Evolutionary conservation across 1,284 basidiomycete genomes (phyloP), one percentile per base, ranked within the genome.

Genomic region (Cutaneotrichosporon sp.): DNA sequence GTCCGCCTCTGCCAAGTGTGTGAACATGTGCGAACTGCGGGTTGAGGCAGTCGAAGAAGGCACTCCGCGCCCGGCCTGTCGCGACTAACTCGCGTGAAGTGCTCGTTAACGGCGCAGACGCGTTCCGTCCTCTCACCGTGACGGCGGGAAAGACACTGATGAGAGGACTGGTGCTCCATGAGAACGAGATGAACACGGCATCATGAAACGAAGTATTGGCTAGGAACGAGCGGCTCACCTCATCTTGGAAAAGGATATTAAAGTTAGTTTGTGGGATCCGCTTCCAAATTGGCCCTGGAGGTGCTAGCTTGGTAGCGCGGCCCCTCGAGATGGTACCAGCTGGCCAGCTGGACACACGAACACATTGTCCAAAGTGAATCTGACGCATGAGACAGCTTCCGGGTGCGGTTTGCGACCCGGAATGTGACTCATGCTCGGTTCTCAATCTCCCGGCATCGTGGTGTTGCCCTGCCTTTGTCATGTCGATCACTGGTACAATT

Each of bases 61-160:
- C 34, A 36, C 34, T 36, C 5, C 34, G 26, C 34, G 11, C 34
- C 34, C 34, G 2, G 34, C 8, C 34, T 9, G 40, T 18, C 14
- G 14, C 40, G 5, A 42, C 40, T 13, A 13, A 42, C 42, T 46
- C 18, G 42, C 42, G 18, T 46, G 42, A 46, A 46, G n/a, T 18
- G 7, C 18, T n/a, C 16, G 16, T n/a, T 7, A 7, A 46, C 11
- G 7, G 7, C 7, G 42, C 18, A n/a, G 16, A n/a, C 42, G 42
- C 42, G 42, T n/a, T 46, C 18, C 42, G 18, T n/a, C 18, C 42
- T n/a, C 18, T 4, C 18, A n/a, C 42, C 18, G 42, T 46, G 16
- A 46, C 42, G 18, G 42, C 42, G 42, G 42, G 42, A 46, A 46
- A 46, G 42, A 18, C 42, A 46, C 42, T n/a, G 42, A 46, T 46